These are phyloP conservation scores for Diaporthe caulivora DNA, from an alignment of 2,329 filamentous ascomycete species.

Conservation along the genomic window DNA sequence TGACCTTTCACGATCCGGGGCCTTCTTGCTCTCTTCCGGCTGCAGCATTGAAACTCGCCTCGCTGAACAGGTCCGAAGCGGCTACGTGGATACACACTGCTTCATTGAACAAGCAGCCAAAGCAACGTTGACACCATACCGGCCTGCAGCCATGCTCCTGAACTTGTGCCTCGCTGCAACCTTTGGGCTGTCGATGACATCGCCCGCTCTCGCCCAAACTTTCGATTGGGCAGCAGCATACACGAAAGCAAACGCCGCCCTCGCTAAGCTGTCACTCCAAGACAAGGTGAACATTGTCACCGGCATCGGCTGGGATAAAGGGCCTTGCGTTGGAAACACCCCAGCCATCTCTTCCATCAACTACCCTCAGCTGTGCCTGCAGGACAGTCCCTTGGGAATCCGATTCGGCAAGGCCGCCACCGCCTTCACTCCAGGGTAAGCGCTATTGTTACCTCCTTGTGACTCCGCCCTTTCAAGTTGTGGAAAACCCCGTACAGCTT, in stretches of 20 bases:
- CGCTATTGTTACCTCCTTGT: too few species aligned
- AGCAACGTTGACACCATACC: background rate
- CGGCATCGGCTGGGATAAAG: constrained; percentile 81
- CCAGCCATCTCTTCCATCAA: constrained; percentile 66
- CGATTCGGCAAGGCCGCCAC: constrained; percentile 78
- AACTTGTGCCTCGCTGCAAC: constrained; percentile 9
- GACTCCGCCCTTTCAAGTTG: too few species aligned
- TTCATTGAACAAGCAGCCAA: background rate
- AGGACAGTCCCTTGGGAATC: constrained; percentile 84
- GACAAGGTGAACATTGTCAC: constrained; percentile 87
- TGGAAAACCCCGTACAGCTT: too few species aligned
- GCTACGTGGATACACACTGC: background rate
- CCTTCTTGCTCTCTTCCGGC: background rate
- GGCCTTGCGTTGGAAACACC: constrained; percentile 75
- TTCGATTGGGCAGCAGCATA: constrained; percentile 76
- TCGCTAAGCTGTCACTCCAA: constrained; percentile 76
- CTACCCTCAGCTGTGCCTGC: constrained; percentile 81
- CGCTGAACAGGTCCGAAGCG: background rate
- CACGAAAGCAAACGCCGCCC: constrained; percentile 74
- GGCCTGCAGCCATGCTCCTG: background rate
- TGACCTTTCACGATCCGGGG: background rate
- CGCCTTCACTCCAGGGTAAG: constrained; percentile 78
- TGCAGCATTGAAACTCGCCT: background rate
- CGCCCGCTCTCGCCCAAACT: constrained; percentile 60
- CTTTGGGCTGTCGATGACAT: constrained; percentile 59